phyloP scores from a whole-genome alignment of 306 rosid genomes.

The Astragalus membranaceus region DNA sequence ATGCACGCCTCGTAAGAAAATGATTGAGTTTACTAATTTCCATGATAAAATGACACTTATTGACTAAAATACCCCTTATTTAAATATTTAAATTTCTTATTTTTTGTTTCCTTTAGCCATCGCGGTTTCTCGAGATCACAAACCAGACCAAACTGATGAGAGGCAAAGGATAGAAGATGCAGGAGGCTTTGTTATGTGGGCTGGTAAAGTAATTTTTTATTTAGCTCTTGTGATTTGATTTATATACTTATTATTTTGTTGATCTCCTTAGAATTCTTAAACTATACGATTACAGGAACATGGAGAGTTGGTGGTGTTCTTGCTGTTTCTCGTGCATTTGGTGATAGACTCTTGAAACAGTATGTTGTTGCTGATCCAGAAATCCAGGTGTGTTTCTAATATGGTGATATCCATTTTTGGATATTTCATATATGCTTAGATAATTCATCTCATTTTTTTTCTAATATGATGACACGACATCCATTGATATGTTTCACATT shows the following conservation, averaged over 20 bases:
- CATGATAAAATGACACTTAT: too few relatives aligned
- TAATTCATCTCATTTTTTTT: slow-evolving; percentile 17
- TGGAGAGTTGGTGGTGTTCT: slow-evolving; percentile 99
- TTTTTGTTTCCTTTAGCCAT: slow-evolving; percentile 52
- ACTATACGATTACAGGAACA: slow-evolving; percentile 53
- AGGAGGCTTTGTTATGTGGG: slow-evolving; percentile 99
- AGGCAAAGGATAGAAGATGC: slow-evolving; percentile 94
- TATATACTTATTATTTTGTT: not conserved
- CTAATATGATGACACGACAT: too few relatives aligned
- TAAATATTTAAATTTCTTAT: not conserved
- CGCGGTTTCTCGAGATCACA: slow-evolving; percentile 98
- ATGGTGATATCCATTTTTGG: slow-evolving; percentile 4
- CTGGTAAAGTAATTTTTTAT: slow-evolving; percentile 44
- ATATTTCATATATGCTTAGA: slow-evolving; percentile 11
- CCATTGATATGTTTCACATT: too few relatives aligned
- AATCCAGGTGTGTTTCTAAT: slow-evolving; percentile 61
- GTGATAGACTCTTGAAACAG: slow-evolving; percentile 93
- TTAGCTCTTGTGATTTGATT: slow-evolving; percentile 15
- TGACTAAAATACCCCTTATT: not conserved
- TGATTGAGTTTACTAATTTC: too few relatives aligned
- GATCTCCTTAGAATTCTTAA: slow-evolving; percentile 2
- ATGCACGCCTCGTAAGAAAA: too few relatives aligned
- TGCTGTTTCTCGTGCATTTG: slow-evolving; percentile 98
- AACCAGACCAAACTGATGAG: slow-evolving; percentile 98
- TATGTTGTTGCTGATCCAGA: slow-evolving; percentile 99